Percentiles rank a stretch among this genome's conserved stretches.
Evolutionary conservation across 2,329 filamentous ascomycete genomes (phyloP).

Genomic region (Magnaporthiopsis poae): DNA sequence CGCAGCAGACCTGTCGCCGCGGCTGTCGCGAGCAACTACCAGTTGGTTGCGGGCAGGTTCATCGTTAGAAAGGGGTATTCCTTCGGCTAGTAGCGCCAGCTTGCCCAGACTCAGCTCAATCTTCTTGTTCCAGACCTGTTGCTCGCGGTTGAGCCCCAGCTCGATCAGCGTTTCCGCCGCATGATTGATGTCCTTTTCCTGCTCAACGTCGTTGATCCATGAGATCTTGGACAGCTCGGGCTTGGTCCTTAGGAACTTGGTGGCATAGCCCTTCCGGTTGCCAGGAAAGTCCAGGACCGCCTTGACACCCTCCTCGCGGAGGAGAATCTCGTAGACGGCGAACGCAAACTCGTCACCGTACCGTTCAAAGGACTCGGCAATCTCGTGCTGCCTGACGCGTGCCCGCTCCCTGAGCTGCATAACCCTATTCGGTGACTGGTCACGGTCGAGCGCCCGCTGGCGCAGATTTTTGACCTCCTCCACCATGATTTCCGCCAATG

Average conservation of each 20-base stretch:
- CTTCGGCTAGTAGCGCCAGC: constrained; percentile 60
- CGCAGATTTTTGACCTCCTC: constrained; percentile 39
- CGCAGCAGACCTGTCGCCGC: constrained; percentile 13
- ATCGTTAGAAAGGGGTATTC: constrained; percentile 16
- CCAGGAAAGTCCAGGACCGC: constrained; percentile 61
- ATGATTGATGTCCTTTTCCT: constrained; percentile 62
- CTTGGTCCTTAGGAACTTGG: constrained; percentile 64
- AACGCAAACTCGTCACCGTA: constrained; percentile 60
- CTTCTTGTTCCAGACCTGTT: constrained; percentile 83
- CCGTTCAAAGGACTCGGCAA: constrained; percentile 46
- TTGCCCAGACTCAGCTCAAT: constrained; percentile 86
- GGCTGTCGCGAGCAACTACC: constrained; percentile 6
- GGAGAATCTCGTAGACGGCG: constrained; percentile 70
- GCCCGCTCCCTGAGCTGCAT: constrained; percentile 33
- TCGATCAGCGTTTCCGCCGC: constrained; percentile 63
- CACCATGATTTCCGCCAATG: constrained; percentile 46
- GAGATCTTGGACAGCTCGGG: constrained; percentile 66
- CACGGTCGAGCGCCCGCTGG: constrained; percentile 24
- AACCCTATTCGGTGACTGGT: constrained; percentile 24
- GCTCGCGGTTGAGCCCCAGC: constrained; percentile 61
- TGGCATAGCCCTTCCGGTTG: constrained; percentile 62
- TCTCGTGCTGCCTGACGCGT: constrained; percentile 37
- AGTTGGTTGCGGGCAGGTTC: constrained; percentile 15
- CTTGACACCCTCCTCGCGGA: constrained; percentile 56
- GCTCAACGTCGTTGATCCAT: constrained; percentile 88